Evolutionary conservation across 169 alveolate genomes (phyloP), one percentile per base, ranked within the genome.

Genomic region (Sarcocystis neurona): DNA sequence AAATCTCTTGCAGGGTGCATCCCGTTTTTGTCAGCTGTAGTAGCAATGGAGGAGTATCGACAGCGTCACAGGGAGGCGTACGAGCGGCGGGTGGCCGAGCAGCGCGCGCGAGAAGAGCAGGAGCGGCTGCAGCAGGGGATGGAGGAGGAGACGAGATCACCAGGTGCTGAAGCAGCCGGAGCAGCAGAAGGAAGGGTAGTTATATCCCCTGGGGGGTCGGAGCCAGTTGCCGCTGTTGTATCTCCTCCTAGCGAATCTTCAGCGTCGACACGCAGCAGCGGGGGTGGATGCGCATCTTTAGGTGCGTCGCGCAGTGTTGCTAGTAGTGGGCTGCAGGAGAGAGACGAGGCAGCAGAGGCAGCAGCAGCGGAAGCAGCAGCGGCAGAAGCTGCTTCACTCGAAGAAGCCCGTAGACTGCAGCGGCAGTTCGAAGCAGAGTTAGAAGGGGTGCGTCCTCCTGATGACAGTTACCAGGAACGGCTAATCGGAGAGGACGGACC

Each of bases 41-140:
- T 0, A 10, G 32, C 8, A 18, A 63, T 63, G 75, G 75, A 63
- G 75, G 75, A 63, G 20, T 63, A 63, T n/a, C 75, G 75, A 5
- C 75, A 63, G 75, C 75, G 75, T 63, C 75, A 63, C 43, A 37
- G 75, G 43, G 75, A 63, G 39, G 75, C 75, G 75, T 63, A 63
- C 41, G 75, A 63, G 75, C 75, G 75, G 20, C 75, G 75, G 46
- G 41, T 63, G 43, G 75, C 75, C 0, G 75, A 63, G 43, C 75
- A 63, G 43, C 10, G n/a, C 37, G 41, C 41, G 2, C 75, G 75
- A 6, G 75, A 63, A 63, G 75, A 63, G 43, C 39, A n/a, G 2
- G 75, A 63, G 41, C 27, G 41, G 43, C 75, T 27, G n/a, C 75
- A n/a, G 75, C 75, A 2, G 4, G 39, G 5, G 27, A 34, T 27